These are phyloP conservation scores for Spinacia oleracea DNA, from an alignment of 179 eudicot genomes.

Conservation along the genomic window DNA sequence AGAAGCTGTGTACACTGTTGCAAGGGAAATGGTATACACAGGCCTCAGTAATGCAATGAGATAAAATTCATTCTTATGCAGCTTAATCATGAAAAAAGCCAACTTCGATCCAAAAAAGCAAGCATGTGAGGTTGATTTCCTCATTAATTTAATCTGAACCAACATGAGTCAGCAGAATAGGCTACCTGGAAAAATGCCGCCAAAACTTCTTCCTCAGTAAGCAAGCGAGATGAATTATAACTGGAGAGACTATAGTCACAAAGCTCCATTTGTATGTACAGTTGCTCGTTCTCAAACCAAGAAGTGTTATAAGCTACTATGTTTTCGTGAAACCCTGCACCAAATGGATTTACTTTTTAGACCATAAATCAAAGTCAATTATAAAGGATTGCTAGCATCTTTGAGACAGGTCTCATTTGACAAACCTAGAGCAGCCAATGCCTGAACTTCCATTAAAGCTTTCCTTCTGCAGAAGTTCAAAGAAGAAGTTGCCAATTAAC, in stretches of 20 bases:
- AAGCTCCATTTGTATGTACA: slow-evolving; percentile 91
- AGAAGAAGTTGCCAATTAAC: slow-evolving; percentile 15
- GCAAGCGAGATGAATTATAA: slow-evolving; percentile 35
- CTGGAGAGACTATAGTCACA: slow-evolving; percentile 73
- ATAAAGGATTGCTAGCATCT: neutral
- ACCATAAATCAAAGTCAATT: neutral
- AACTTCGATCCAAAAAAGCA: neutral
- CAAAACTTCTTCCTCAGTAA: slow-evolving; percentile 56
- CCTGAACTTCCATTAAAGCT: slow-evolving; percentile 97
- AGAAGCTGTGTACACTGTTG: neutral
- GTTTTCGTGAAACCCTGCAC: slow-evolving; percentile 72
- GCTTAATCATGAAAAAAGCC: neutral
- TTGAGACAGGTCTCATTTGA: neutral
- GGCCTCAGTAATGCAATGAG: neutral
- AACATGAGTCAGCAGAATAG: neutral
- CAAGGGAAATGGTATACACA: neutral
- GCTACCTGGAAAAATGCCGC: slow-evolving; percentile 65
- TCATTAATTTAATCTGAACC: neutral
- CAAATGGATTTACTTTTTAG: slow-evolving; percentile 11
- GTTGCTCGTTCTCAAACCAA: slow-evolving; percentile 85
- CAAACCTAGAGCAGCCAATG: slow-evolving; percentile 85
- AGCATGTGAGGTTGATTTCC: neutral
- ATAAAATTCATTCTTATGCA: neutral
- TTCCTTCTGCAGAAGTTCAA: slow-evolving; percentile 59
- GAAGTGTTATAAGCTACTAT: slow-evolving; percentile 72